Base-by-base conservation (phyloP, 306 rosid species). In the Alnus glutinosa region DNA sequence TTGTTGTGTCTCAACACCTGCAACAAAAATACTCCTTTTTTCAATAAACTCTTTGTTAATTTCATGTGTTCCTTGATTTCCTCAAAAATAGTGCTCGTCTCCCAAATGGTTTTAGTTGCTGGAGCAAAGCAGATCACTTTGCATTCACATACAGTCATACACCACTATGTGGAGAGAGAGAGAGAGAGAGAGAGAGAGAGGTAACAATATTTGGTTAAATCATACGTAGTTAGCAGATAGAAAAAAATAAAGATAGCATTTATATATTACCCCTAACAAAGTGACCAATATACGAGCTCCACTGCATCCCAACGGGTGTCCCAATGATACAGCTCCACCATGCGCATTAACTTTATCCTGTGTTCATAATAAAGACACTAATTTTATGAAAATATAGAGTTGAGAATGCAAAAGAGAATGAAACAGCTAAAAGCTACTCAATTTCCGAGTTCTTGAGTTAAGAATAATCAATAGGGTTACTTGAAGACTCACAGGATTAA, bases 231-330 rank as follows among this genome's bases (percentile, higher is more conserved):
- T 15, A 37, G 70, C 18, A 55, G 3, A 47, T 12, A 4, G 23
- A 49, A 67, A 58, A 58, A 77, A 55, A 16, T 58, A 73, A 18
- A 69, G 72, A 68, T 42, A 55, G 44, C 23, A 36, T 14, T 67
- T 46, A 51, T 30, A 77, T 76, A 66, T 79, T 91, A 94, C 97
- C 97, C 98, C 98, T 64, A 94, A 84, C 23, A 94, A 80, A 28
- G 98, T 89, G 72, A 92, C 89, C 86, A 92, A 86, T 85, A 94
- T 91, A 55, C 98, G 97, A 89, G 98, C 98, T 77, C 97, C 98
- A 72, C 98, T 94, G 88, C 98, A 92, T 46, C 97, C 97, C 84
- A 94, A 73, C 4, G 97, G 98, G 69, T 94, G 98, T 67, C 98
- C 98, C 89, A 94, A 81, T 73, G 98, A 91, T 74, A 92, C 97